These are phyloP conservation scores for Salix brachista DNA, from an alignment of 345 rosid species.

Conservation along the genomic window DNA sequence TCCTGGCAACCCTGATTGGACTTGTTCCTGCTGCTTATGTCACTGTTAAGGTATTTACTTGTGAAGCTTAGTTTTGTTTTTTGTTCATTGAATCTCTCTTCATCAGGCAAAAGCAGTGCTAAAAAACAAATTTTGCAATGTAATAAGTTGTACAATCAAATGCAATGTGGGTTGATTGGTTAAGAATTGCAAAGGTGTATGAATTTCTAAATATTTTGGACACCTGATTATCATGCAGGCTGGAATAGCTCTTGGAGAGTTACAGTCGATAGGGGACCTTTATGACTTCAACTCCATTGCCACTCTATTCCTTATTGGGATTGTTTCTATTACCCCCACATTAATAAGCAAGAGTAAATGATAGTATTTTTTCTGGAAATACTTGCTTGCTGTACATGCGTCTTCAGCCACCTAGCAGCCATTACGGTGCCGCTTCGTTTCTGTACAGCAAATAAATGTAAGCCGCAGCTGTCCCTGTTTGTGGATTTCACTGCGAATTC, in stretches of 20 bases:
- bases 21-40: slow-evolving; percentile 89
- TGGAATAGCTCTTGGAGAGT: slow-evolving; percentile 84
- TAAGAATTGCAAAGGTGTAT: background rate
- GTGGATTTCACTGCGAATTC: background rate
- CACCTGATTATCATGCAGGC: slow-evolving; percentile 47
- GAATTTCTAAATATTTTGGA: background rate
- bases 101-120: background rate
- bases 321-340: slow-evolving; percentile 70
- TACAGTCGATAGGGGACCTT: slow-evolving; percentile 73
- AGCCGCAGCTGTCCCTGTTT: slow-evolving; percentile 8
- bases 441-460: slow-evolving; percentile 31
- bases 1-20: slow-evolving; percentile 70
- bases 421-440: background rate
- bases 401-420: background rate
- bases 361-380: slow-evolving; percentile 7
- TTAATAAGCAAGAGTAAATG: slow-evolving; percentile 51
- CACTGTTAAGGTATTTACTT: slow-evolving; percentile 67
- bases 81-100: background rate
- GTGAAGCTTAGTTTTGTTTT: background rate
- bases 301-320: slow-evolving; percentile 68
- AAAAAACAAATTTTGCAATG: too few species aligned
- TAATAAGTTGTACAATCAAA: too few species aligned
- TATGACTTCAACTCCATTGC: slow-evolving; percentile 86
- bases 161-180: background rate
- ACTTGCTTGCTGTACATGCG: slow-evolving; percentile 14